Evolutionary conservation across 2,329 filamentous ascomycete species (phyloP).

Genomic region (Bipolaris bicolor): DNA sequence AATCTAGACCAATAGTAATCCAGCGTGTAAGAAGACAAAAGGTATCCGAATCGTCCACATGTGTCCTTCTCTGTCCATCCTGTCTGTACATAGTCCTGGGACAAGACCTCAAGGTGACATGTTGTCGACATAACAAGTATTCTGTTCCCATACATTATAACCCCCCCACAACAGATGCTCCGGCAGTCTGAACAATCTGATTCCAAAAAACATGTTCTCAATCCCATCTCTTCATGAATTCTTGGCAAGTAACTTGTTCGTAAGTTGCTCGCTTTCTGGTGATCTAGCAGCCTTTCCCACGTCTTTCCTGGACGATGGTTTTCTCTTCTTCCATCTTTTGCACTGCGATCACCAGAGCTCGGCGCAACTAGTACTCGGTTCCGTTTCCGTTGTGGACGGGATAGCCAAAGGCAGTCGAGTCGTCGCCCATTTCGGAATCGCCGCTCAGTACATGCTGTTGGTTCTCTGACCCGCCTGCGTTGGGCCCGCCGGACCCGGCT

Average conservation of each 20-base stretch:
- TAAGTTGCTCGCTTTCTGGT: neutral
- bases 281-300: neutral
- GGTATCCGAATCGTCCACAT: constrained; percentile 13
- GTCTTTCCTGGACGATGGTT: constrained; percentile 25
- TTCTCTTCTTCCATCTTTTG: constrained; percentile 14
- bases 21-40: constrained; percentile 20
- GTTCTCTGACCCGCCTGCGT: constrained; percentile 46
- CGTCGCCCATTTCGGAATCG: constrained; percentile 53
- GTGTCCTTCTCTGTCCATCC: constrained; percentile 9
- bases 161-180: constrained; percentile 6
- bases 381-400: constrained; percentile 52
- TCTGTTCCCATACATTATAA: constrained; percentile 3
- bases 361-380: constrained; percentile 46
- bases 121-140: constrained; percentile 3
- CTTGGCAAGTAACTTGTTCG: neutral
- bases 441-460: constrained; percentile 53
- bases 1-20: constrained; percentile 31
- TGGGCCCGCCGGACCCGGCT: constrained; percentile 43
- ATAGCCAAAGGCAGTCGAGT: constrained; percentile 52
- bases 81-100: constrained; percentile 8
- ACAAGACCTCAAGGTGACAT: neutral
- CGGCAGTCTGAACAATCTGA: constrained; percentile 30
- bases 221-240: constrained; percentile 3
- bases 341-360: constrained; percentile 20
- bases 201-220: constrained; percentile 6